Percentiles rank a stretch among this genome's conserved stretches.
These are phyloP conservation scores for Mucor sp. DNA, from an alignment of 371 early-diverging fungal species.

Conservation along the genomic window DNA sequence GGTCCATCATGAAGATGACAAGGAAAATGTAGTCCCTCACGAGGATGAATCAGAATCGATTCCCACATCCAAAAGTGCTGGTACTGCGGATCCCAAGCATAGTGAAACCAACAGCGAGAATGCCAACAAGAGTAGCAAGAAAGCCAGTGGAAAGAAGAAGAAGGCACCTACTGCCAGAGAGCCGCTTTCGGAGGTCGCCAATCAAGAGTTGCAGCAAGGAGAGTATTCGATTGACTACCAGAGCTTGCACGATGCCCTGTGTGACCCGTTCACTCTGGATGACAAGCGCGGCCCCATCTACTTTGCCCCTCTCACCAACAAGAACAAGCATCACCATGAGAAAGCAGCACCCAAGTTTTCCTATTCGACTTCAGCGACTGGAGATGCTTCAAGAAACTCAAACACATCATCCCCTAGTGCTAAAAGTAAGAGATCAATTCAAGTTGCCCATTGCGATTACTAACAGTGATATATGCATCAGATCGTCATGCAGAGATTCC, in stretches of 20 bases:
- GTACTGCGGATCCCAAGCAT: not conserved
- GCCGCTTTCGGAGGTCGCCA: not conserved
- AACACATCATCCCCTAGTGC: constrained; percentile 6
- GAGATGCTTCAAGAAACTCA: not conserved
- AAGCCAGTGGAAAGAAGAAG: not conserved
- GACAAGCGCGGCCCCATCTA: constrained; percentile 1
- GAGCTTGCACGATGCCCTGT: constrained; percentile 9
- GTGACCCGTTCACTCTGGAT: constrained; percentile 8
- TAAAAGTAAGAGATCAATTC: constrained; percentile 11
- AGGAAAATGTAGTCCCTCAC: not conserved
- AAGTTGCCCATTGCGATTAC: too few species aligned
- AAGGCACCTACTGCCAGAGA: not conserved
- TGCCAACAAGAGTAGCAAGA: not conserved
- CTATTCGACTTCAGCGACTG: not conserved
- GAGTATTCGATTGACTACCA: constrained; percentile 8
- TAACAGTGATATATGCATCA: not conserved
- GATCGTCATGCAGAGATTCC: constrained; percentile 25
- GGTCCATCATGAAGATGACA: not conserved
- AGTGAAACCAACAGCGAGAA: not conserved
- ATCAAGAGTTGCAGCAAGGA: not conserved
- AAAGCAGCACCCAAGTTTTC: not conserved
- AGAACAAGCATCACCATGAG: not conserved
- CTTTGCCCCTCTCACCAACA: constrained; percentile 9
- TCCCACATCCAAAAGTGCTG: not conserved
- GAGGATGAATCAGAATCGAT: not conserved